Evolutionary conservation across 2,329 filamentous ascomycete genomes (phyloP).

Genomic region (Penicillium sp.): DNA sequence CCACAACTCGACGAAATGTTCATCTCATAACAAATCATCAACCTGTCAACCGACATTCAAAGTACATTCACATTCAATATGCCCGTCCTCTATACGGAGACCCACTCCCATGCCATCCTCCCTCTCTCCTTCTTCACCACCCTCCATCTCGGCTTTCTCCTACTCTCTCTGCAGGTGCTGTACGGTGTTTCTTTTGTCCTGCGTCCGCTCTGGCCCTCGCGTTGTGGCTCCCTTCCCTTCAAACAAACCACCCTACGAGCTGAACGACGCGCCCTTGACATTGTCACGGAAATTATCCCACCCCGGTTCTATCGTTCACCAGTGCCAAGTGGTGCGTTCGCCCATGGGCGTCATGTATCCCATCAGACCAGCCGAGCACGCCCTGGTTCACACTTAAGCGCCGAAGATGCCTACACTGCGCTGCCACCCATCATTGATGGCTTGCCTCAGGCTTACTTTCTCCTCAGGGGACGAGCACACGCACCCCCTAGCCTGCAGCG

Average conservation of each 20-base stretch:
- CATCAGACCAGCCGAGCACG: not conserved
- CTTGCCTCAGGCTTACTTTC: not conserved
- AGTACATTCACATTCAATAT: slow-evolving; percentile 1
- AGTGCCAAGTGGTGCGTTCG: slow-evolving; percentile 6
- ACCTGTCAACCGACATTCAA: not conserved
- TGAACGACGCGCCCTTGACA: slow-evolving; percentile 26
- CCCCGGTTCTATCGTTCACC: slow-evolving; percentile 18
- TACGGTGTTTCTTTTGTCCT: slow-evolving; percentile 22
- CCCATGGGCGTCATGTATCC: not conserved
- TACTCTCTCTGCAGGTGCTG: slow-evolving; percentile 30
- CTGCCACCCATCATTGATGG: not conserved
- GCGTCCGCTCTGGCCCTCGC: slow-evolving; percentile 12
- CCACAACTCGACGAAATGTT: too few relatives aligned
- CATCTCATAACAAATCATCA: too few relatives aligned
- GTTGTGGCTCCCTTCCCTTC: slow-evolving; percentile 16
- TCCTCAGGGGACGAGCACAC: not conserved
- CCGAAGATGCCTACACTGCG: not conserved
- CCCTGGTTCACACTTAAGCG: not conserved
- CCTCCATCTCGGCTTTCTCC: slow-evolving; percentile 21
- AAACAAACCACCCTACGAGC: slow-evolving; percentile 19
- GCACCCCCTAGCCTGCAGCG: not conserved
- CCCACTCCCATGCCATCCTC: slow-evolving; percentile 8
- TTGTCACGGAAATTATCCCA: slow-evolving; percentile 23
- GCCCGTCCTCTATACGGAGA: slow-evolving; percentile 3
- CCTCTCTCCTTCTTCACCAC: slow-evolving; percentile 17